Evolutionary conservation across 306 rosid genomes (phyloP).

Genomic region (Vicia villosa): DNA sequence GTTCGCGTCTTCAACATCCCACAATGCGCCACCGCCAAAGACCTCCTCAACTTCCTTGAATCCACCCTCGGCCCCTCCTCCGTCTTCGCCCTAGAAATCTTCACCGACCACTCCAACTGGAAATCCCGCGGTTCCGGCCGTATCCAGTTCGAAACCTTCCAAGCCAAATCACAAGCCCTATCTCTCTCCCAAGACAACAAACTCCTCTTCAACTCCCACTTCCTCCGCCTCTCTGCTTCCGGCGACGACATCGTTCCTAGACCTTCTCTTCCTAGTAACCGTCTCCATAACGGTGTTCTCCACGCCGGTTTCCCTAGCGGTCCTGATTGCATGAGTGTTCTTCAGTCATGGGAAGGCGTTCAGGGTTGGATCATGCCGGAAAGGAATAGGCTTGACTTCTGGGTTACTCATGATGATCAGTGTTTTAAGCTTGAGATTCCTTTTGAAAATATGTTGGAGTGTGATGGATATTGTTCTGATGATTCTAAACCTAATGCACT

Average conservation of each 20-base stretch:
- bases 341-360: slow-evolving; percentile 69
- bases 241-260: slow-evolving; percentile 60
- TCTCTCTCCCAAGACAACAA: slow-evolving; percentile 41
- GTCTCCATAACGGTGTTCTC: slow-evolving; percentile 48
- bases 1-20: slow-evolving; percentile 66
- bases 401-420: slow-evolving; percentile 45
- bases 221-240: slow-evolving; percentile 52
- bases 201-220: slow-evolving; percentile 54
- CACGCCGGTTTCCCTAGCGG: slow-evolving; percentile 57
- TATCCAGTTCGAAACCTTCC: slow-evolving; percentile 67
- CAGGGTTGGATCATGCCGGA: slow-evolving; percentile 75
- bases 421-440: slow-evolving; percentile 67
- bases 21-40: slow-evolving; percentile 55
- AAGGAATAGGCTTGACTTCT: slow-evolving; percentile 64
- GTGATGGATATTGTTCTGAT: slow-evolving; percentile 46
- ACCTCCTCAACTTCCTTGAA: slow-evolving; percentile 59
- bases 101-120: slow-evolving; percentile 70
- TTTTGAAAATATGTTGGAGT: slow-evolving; percentile 72
- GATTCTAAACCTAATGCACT: slow-evolving; percentile 55
- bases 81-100: slow-evolving; percentile 78
- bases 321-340: slow-evolving; percentile 45
- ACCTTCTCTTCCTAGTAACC: slow-evolving; percentile 47
- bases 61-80: slow-evolving; percentile 56
- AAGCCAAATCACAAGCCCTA: slow-evolving; percentile 44
- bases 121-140: slow-evolving; percentile 80